Percentiles rank a stretch among this genome's conserved stretches.
These are phyloP conservation scores for Waltergamsia citrina DNA, from an alignment of 2,329 filamentous ascomycete species.

Conservation along the genomic window DNA sequence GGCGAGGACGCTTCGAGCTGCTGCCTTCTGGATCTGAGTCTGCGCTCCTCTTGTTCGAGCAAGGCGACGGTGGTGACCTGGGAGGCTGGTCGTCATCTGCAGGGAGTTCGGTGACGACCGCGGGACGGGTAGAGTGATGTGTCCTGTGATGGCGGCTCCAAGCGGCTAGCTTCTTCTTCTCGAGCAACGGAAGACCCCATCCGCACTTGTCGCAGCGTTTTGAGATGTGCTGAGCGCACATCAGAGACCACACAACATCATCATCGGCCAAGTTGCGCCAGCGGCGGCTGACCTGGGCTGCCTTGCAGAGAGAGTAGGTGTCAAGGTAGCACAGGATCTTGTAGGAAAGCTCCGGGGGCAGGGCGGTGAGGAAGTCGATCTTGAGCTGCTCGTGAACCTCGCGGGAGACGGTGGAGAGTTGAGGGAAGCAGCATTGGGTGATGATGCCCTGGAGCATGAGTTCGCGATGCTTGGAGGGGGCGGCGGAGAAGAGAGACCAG, in stretches of 20 bases:
- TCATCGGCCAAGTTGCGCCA: conserved; percentile 93
- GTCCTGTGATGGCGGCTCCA: conserved; percentile 61
- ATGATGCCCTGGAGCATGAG: conserved; percentile 96
- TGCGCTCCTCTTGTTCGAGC: conserved; percentile 22
- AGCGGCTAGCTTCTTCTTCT: conserved; percentile 77
- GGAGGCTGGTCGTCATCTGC: conserved; percentile 9
- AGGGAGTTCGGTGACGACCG: background rate
- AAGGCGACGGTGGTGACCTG: conserved; percentile 8
- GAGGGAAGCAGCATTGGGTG: conserved; percentile 93
- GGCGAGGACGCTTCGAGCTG: conserved; percentile 22
- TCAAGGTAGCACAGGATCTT: conserved; percentile 91
- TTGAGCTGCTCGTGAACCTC: conserved; percentile 91
- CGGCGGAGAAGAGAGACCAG: conserved; percentile 95
- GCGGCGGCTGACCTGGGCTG: conserved; percentile 81
- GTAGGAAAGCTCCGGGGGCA: conserved; percentile 85
- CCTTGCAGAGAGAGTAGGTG: conserved; percentile 89
- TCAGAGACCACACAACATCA: conserved; percentile 91
- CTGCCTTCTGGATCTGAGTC: conserved; percentile 16
- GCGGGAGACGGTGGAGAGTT: conserved; percentile 85
- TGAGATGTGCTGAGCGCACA: conserved; percentile 97
- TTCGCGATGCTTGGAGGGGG: conserved; percentile 85
- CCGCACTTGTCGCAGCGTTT: conserved; percentile 91
- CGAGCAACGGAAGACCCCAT: conserved; percentile 84
- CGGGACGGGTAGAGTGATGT: conserved; percentile 1
- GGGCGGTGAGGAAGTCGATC: conserved; percentile 87